Conservation (phyloP, 305 asterid genomes). For the Galium porrigens region DNA sequence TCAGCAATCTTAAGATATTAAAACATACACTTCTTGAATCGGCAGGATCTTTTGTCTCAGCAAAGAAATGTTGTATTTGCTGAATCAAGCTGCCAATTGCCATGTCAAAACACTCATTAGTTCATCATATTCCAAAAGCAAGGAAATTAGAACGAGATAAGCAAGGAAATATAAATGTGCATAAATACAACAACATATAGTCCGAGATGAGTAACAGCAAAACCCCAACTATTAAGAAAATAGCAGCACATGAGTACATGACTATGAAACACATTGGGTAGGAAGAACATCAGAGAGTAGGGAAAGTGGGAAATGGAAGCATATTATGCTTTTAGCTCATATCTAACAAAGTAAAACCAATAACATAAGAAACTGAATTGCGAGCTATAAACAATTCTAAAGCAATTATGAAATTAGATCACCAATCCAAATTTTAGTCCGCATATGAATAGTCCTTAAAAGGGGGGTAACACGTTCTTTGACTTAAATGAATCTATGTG, state of each 20-base stretch:
- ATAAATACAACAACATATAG: background rate
- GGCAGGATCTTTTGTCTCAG: conserved; percentile 25
- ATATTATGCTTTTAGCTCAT: background rate
- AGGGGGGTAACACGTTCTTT: background rate
- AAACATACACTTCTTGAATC: conserved; percentile 28
- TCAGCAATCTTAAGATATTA: conserved; percentile 1
- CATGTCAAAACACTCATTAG: conserved; percentile 10
- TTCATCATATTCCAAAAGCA: background rate
- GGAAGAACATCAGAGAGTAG: no score
- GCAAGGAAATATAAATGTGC: background rate
- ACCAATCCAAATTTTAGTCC: background rate
- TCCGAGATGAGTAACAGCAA: no score
- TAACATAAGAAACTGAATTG: background rate
- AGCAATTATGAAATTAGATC: background rate
- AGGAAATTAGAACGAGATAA: background rate
- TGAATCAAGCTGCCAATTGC: conserved; percentile 35
- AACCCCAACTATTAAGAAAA: background rate
- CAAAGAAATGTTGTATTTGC: conserved; percentile 25
- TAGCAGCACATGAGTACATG: background rate
- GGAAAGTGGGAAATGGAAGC: background rate
- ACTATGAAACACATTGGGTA: background rate
- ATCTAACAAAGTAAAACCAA: background rate
- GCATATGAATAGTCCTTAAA: background rate
- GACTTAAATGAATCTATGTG: background rate
- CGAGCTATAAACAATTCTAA: background rate